Percentiles rank a stretch among this genome's conserved stretches.
Evolutionary conservation across 1,284 basidiomycete genomes (phyloP).

Genomic region (Quambalaria eucalypti): DNA sequence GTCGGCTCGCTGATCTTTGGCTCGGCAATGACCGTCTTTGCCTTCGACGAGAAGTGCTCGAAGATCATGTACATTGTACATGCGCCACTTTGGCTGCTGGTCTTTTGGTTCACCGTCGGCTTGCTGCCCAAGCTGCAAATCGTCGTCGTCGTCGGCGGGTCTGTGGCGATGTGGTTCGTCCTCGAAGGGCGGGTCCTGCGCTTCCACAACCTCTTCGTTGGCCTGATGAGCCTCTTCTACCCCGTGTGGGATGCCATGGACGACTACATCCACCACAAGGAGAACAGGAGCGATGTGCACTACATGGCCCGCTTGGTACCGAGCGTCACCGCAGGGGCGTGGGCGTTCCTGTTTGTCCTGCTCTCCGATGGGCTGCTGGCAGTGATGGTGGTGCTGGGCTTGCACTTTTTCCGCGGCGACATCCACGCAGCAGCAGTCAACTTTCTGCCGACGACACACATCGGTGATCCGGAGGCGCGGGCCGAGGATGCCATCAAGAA

Average conservation of each 20-base stretch:
- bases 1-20: background rate
- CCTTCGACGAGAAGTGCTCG: background rate
- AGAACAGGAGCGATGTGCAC: background rate
- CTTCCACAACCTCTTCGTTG: constrained; percentile 26
- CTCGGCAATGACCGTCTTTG: background rate
- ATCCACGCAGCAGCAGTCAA: background rate
- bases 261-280: background rate
- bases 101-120: background rate
- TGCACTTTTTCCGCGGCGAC: constrained; percentile 6
- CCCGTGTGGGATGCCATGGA: constrained; percentile 7
- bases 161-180: constrained; percentile 7
- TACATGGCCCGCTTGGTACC: background rate
- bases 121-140: background rate
- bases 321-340: background rate
- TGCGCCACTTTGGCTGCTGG: background rate
- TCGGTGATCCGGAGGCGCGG: background rate
- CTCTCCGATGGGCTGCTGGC: constrained; percentile 2
- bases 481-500: background rate
- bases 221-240: constrained; percentile 22
- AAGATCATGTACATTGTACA: background rate
- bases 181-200: constrained; percentile 17
- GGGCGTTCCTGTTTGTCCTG: constrained; percentile 6
- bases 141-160: background rate
- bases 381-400: background rate
- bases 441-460: constrained; percentile 4